Evolutionary conservation across 2,329 filamentous ascomycete species (phyloP), one percentile per base, ranked within the genome.

Genomic region (Aspergillus oerlinghausenensis): DNA sequence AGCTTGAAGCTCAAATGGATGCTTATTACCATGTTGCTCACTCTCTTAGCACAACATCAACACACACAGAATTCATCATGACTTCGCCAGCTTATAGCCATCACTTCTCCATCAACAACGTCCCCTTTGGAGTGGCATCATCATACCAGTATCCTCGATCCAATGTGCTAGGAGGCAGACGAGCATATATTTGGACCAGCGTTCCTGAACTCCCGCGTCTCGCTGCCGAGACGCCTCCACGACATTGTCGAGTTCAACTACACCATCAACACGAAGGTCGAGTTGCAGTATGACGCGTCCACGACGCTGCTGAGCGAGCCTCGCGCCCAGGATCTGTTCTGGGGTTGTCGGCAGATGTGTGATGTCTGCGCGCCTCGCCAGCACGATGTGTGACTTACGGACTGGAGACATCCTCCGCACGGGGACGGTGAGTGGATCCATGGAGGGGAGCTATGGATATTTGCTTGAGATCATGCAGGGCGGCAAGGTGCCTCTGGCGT

Each of bases 111-210:
- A 64, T 80, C 43, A 66, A 73, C 21, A 84, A 84, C 57, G 78
- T 84, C 42, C 81, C 82, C 0, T 84, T 80, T 51, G 80, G 81
- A 9, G 75, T 84, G 11, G 80, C 77, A 25, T 82, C 78, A 0
- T 77, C 74, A 0, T 47, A 57, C 7, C 57, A 58, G 0, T 75
- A 79, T 54, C 54, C 66, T 0, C 57, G 58, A 78, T 75, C 32
- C 75, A 79, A 56, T 77, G 76, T 48, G 83, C 73, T 1, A 76
- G 21, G 78, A 82, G 29, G 81, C 84, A 0, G 77, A 82, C 6
- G 6, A 83, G 1, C 81, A 87, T 64, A 82, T 87, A 6, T 87
- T 88, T 65, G 84, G 85, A 0, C 74, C 85, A 32, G 81, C 85
- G 0, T 69, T 88, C 51, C 64, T 5, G 62, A 61, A 40, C 23